Base-by-base conservation (phyloP, 768 basidiomycete species). In the Mycena haematopus region DNA sequence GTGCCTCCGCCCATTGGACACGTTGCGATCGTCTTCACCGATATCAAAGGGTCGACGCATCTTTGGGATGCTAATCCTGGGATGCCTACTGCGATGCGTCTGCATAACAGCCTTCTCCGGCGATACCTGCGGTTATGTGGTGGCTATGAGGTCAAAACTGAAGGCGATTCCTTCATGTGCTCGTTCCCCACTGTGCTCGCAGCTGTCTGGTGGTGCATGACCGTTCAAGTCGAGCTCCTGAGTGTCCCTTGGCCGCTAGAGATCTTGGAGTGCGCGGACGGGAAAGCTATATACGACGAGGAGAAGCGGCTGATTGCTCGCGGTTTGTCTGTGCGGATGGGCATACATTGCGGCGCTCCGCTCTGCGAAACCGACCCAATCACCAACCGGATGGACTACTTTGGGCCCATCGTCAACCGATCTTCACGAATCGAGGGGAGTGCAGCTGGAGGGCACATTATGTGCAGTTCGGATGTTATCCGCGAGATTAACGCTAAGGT, bases 151-250 rank as follows among this genome's bases (percentile, higher is more conserved):
- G 96, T 99, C 71, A 99, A 99, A 78, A 99, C 97, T 13, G 97
- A 99, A 88, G 97, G 97, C 29, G 97, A 99, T 71, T 89, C 96
- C 0, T 99, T 99, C 81, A 96, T 99, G 92, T 95, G 95, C 56
- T 94, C 96, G 22, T 99, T 99, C 84, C 92, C 93, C 2, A 92
- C 89, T 2, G 85, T 94, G 14, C 81, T 94, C 2, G 84, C 91
- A 0, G 97, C 94, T 0, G 76, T 98, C 19, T 89, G 94, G 82
- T 99, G 94, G 92, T 90, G 90, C 67, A 80, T 97, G 70, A 87
- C 85, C 31, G 91, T 95, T 19, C 97, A 99, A 73, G 77, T 88
- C 29, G 86, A 91, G 69, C 81, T 99, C 13, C 79, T 99, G 25
- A 79, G 89, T 31, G 88, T 91, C 62, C 76, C 86, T 14, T 99